Percentiles rank a stretch among this genome's conserved stretches.
Conservation (phyloP, 257 asterid genomes). For the Solanum medicagineum region DNA sequence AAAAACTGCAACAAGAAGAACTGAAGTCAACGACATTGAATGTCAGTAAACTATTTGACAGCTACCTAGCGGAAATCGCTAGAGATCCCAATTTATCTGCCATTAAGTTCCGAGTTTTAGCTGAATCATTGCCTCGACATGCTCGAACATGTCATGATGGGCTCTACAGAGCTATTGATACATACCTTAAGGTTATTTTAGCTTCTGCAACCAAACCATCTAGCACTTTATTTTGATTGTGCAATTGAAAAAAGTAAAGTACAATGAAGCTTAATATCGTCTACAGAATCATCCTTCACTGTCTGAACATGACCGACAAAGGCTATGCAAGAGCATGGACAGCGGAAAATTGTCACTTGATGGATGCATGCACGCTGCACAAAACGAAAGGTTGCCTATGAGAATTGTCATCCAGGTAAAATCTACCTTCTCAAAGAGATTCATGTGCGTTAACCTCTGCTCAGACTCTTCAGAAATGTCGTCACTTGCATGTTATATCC, state of each 20-base stretch:
- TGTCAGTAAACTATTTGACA: conserved; percentile 67
- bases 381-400: conserved; percentile 80
- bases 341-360: conserved; percentile 74
- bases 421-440: neutral
- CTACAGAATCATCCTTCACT: conserved; percentile 57
- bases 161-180: conserved; percentile 72
- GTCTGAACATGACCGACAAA: conserved; percentile 63
- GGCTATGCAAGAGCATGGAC: conserved; percentile 69
- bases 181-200: conserved; percentile 57
- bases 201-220: neutral
- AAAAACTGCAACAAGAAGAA: conserved; percentile 26
- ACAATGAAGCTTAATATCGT: neutral
- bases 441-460: neutral
- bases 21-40: conserved; percentile 26
- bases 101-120: conserved; percentile 52
- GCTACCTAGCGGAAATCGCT: conserved; percentile 71
- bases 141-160: conserved; percentile 65
- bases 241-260: neutral
- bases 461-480: neutral
- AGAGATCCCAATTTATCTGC: conserved; percentile 56
- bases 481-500: neutral
- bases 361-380: conserved; percentile 83
- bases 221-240: neutral
- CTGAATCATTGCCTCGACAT: conserved; percentile 57
- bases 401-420: conserved; percentile 74